These are phyloP conservation scores for Dryadomyces sulphureus DNA, from an alignment of 2,329 filamentous ascomycete genomes.

Conservation along the genomic window DNA sequence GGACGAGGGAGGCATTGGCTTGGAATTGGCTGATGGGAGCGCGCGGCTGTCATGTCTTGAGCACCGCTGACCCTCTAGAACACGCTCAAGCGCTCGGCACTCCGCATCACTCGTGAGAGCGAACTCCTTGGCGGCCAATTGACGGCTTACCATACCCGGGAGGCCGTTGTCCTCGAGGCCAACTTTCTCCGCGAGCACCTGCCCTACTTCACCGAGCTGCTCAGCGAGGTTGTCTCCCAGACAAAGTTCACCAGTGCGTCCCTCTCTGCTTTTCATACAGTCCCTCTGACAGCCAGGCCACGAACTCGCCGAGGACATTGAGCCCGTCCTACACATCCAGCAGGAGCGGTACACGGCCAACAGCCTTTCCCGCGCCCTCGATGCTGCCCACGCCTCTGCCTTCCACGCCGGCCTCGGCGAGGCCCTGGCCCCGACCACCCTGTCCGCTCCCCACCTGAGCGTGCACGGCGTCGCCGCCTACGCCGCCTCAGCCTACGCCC, in stretches of 20 bases:
- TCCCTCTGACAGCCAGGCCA: slow-evolving; percentile 42
- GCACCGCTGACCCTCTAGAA: slow-evolving; percentile 34
- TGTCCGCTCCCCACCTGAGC: slow-evolving; percentile 65
- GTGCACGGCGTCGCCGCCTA: slow-evolving; percentile 61
- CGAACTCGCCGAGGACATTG: slow-evolving; percentile 81
- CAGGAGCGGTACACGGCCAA: slow-evolving; percentile 58
- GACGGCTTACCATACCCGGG: slow-evolving; percentile 74
- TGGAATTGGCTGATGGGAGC: too few relatives aligned
- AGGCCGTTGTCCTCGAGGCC: slow-evolving; percentile 82
- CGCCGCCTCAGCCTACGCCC: slow-evolving; percentile 66
- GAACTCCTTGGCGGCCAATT: slow-evolving; percentile 92
- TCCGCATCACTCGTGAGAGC: slow-evolving; percentile 87
- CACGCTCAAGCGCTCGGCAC: slow-evolving; percentile 73
- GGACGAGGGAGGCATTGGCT: neutral
- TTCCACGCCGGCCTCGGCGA: slow-evolving; percentile 89
- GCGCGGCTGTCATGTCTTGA: too few relatives aligned
- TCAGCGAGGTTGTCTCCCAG: slow-evolving; percentile 78
- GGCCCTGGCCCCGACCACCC: slow-evolving; percentile 57
- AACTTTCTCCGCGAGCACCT: slow-evolving; percentile 93
- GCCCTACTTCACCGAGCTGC: slow-evolving; percentile 91
- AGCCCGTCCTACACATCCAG: slow-evolving; percentile 59
- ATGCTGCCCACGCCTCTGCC: slow-evolving; percentile 72
- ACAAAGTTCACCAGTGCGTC: slow-evolving; percentile 69
- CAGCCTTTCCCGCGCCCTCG: slow-evolving; percentile 55
- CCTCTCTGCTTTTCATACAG: slow-evolving; percentile 2